Evolutionary conservation across 257 asterid genomes (phyloP).

Genomic region (Capsicum rhomboideum): DNA sequence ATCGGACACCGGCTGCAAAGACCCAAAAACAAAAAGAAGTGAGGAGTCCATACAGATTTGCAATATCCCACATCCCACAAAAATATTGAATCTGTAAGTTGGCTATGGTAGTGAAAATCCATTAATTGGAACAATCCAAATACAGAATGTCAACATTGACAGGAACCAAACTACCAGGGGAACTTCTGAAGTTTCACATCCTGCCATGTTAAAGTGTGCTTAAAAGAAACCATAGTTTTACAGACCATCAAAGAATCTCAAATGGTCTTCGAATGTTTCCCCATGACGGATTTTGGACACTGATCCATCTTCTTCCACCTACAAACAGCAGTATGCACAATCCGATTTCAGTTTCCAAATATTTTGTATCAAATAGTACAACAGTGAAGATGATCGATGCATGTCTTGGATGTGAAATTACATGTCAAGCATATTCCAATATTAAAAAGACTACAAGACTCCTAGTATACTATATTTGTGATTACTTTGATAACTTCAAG

Average conservation of each 20-base stretch:
- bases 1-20: background rate
- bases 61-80: background rate
- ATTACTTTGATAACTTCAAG: background rate
- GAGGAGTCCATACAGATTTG: background rate
- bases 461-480: background rate
- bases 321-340: background rate
- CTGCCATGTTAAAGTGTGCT: background rate
- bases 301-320: conserved; percentile 87
- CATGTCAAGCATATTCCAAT: too few species aligned
- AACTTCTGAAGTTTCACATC: background rate
- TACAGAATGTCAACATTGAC: background rate
- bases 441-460: background rate
- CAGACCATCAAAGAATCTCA: conserved; percentile 72
- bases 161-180: background rate
- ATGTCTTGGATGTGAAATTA: background rate
- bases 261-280: conserved; percentile 80
- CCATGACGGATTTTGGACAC: conserved; percentile 74
- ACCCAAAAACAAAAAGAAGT: background rate
- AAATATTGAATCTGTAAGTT: background rate
- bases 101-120: background rate
- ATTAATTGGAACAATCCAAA: background rate
- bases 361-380: background rate
- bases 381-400: background rate
- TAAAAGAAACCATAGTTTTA: conserved; percentile 1
- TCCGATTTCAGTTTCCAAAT: background rate